Evolutionary conservation across 1,284 basidiomycete genomes (phyloP), one percentile per base, ranked within the genome.

Genomic region (Irpex sp.): DNA sequence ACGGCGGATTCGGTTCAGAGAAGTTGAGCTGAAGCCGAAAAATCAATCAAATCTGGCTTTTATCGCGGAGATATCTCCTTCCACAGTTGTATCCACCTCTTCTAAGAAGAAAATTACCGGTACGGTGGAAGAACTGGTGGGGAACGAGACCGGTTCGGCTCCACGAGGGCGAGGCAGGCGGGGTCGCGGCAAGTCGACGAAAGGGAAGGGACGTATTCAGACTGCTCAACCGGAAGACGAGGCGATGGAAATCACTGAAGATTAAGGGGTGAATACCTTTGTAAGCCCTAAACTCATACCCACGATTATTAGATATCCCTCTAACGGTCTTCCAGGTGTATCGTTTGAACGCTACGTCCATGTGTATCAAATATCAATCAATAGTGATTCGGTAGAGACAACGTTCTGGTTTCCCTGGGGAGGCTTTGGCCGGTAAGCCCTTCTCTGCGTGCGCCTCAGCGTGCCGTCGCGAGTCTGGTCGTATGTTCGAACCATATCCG

Each of bases 1-100:
- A 65, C 82, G 84, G 65, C 83, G 89, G 9, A 82, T 91, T 58
- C 80, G 78, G 13, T 91, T 92, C 76, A 81, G 79, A 61, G 84
- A 87, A 70, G 83, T 88, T 4, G 81, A 83, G 56, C 74, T 88
- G 37, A 76, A 76, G 57, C 79, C 79, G 67, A 61, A 64, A 52
- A 40, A 65, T 8, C 62, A 61, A 3, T 55, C 38, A n/a, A 17
- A 26, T 26, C 6, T 34, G 37, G 6, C 49, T 49, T 21, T 52
- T 61, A 40, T 48, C 57, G 31, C 59, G 61, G 54, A 15, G 37
- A n/a, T 21, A 15, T 37, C 26, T 34, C 47, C 52, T 60, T 48
- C 65, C 58, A 15, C 64, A 7, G 37, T 37, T 5, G 31, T 40
- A n/a, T 15, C 9, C 19, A 40, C 44, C 15, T 37, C 58, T 44